phyloP scores from a whole-genome alignment of 2,329 filamentous ascomycete species.

The Sclerotinia minor region DNA sequence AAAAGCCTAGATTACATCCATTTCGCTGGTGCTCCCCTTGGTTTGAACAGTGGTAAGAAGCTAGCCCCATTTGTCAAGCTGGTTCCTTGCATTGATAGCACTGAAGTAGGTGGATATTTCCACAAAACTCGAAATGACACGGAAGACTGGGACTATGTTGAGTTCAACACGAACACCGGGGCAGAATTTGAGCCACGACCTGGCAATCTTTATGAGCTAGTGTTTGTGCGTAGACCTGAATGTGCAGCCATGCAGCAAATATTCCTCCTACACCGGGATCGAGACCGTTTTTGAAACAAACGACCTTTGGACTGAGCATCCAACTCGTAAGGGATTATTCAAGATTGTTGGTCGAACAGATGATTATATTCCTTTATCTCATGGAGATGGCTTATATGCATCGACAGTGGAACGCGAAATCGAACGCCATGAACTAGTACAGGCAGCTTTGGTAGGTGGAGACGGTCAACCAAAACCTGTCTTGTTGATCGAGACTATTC shows the following conservation, averaged over 20 bases:
- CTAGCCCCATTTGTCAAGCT: not conserved
- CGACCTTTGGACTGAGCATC: conserved; percentile 26
- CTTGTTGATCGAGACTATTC: not conserved
- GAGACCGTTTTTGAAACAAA: conserved; percentile 5
- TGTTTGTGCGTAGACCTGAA: conserved; percentile 10
- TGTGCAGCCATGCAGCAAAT: not conserved
- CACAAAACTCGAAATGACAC: not conserved
- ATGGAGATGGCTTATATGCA: conserved; percentile 22
- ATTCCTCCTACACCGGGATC: conserved; percentile 6
- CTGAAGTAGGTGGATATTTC: conserved; percentile 15
- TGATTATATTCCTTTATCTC: conserved; percentile 20
- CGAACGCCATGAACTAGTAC: conserved; percentile 19
- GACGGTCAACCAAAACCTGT: conserved; percentile 10
- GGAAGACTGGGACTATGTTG: conserved; percentile 14
- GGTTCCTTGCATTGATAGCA: conserved; percentile 1
- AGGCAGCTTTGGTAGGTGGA: conserved; percentile 13
- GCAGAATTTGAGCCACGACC: conserved; percentile 16
- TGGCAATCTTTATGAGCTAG: not conserved
- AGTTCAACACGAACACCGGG: not conserved
- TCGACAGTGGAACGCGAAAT: conserved; percentile 16
- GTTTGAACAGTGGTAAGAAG: not conserved
- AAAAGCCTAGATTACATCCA: not conserved
- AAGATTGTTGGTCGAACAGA: conserved; percentile 24
- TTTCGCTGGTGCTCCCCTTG: not conserved
- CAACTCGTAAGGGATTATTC: conserved; percentile 24